Base-by-base conservation (phyloP, 805 yeast genomes). In the Teunomyces barrocoloradensis region DNA sequence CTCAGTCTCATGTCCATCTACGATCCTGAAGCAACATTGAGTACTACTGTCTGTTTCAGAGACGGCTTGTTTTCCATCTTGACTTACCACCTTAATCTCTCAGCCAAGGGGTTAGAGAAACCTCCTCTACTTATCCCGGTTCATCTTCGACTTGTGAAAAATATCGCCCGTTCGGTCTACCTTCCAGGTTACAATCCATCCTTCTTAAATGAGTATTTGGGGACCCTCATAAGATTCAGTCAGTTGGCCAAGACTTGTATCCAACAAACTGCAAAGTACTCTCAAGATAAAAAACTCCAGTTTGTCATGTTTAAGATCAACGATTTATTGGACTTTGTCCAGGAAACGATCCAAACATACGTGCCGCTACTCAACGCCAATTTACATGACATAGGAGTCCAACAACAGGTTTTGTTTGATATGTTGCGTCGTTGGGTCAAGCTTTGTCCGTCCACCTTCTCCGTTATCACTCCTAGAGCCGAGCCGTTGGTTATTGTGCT, bases 21-120 rank as follows among this genome's bases (percentile, higher is more conserved):
- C 52, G 75, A 71, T 46, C 77, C 75, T 1, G 74, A 69, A 48
- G 75, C 74, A 10, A 69, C 73, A 1, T 48, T 62, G 12, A 54
- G 61, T 50, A 67, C 73, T 21, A 60, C 66, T 27, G 58, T 58
- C 29, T 71, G 77, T 46, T 71, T 70, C 52, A 57, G 73, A 27
- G 73, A 71, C 49, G 77, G 77, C 1, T 54, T 71, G 46, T 68
- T 71, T 45, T 58, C 70, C 28, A 64, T 69, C 29, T 63, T 71
- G 48, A 55, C 59, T 13, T 62, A 64, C 53, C 57, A 65, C 39
- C 43, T 63, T 18, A 48, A 51, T 39, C 27, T 47, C 7, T 25
- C 50, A 29, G 13, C 54, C 48, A 33, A 57, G 17, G 46, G 59
- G 5, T 36, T 32, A 6, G 33, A 32, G 9, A 6, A 29, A 6